Conservation (phyloP, 148 eudicot species). For the Camellia japonica region DNA sequence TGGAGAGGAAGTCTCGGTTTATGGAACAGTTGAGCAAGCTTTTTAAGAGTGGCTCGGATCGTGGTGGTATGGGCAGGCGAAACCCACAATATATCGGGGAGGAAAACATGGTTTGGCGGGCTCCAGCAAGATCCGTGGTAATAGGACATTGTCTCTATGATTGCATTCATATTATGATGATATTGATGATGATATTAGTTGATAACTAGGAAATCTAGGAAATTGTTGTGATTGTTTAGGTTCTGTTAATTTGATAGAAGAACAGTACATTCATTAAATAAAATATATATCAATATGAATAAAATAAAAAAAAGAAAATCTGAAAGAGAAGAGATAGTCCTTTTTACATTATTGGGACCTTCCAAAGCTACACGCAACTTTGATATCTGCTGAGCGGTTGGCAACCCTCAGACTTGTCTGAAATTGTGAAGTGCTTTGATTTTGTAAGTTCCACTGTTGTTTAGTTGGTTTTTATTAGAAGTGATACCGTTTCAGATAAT, state of each 20-base stretch:
- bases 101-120: conserved; percentile 66
- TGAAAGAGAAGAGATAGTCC: neutral
- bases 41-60: conserved; percentile 67
- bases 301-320: neutral
- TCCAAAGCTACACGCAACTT: neutral
- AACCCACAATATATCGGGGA: conserved; percentile 71
- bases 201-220: neutral
- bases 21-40: conserved; percentile 88
- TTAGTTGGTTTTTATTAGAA: neutral
- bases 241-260: neutral
- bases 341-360: neutral
- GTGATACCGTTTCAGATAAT: neutral
- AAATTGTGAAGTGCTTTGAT: neutral
- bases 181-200: neutral
- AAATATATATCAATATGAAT: neutral
- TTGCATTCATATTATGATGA: neutral
- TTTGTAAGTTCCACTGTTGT: neutral
- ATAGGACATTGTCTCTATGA: neutral
- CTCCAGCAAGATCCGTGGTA: conserved; percentile 79
- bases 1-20: conserved; percentile 63
- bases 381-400: neutral
- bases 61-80: conserved; percentile 32
- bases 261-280: neutral
- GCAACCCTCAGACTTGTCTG: neutral
- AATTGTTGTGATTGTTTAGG: neutral